Evolutionary conservation across 2,329 filamentous ascomycete species (phyloP).

Genomic region (Davidsoniella virescens): DNA sequence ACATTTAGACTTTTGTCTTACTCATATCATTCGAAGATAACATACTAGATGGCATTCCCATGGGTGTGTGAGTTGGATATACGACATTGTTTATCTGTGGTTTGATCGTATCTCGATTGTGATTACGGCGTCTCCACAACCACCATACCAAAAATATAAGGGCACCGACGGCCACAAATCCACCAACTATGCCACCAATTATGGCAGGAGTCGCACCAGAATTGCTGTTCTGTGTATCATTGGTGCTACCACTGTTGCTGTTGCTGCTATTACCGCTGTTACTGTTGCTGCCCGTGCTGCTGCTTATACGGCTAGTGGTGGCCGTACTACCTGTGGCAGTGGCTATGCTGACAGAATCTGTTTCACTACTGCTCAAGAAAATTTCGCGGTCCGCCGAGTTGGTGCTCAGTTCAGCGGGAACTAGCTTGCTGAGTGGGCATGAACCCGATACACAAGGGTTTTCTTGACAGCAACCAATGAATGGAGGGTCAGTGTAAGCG

Average conservation of each 20-base stretch:
- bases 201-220: no score
- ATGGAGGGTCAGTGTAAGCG: slow-evolving; percentile 17
- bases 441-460: slow-evolving; percentile 19
- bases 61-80: no score
- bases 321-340: background rate
- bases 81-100: no score
- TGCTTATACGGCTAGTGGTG: background rate
- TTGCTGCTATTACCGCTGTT: slow-evolving; percentile 16
- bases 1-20: no score
- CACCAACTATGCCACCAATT: no score
- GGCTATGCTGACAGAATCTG: background rate
- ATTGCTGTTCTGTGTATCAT: no score
- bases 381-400: slow-evolving; percentile 11
- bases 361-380: slow-evolving; percentile 11
- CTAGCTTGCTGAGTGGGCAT: slow-evolving; percentile 17
- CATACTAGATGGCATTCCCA: no score
- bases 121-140: no score
- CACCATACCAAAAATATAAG: no score
- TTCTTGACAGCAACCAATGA: slow-evolving; percentile 24
- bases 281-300: slow-evolving; percentile 12
- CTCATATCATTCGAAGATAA: no score
- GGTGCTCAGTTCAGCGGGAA: slow-evolving; percentile 17
- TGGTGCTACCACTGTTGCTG: slow-evolving; percentile 5
- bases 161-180: no score
- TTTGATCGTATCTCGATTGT: no score